Percentiles rank a stretch among this genome's conserved stretches.
Evolutionary conservation across 1,139 yeast species (phyloP).

Genomic region (Blastobotrys raffinosifermentans): DNA sequence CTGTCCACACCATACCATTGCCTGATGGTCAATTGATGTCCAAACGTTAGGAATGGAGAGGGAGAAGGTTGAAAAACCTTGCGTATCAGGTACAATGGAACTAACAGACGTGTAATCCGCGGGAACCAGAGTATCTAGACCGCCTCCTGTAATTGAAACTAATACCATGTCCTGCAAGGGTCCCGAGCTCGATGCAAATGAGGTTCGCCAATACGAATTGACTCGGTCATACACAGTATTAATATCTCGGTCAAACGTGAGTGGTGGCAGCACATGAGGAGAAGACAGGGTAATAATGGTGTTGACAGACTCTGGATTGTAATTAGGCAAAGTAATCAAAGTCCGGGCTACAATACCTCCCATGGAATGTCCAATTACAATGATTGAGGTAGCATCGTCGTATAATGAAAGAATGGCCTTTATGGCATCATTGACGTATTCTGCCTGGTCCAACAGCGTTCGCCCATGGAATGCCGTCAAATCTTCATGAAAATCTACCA

Average conservation of each 20-base stretch:
- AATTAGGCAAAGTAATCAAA: slow-evolving; percentile 73
- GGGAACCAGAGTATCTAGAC: slow-evolving; percentile 74
- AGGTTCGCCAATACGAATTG: slow-evolving; percentile 75
- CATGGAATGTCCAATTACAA: slow-evolving; percentile 90
- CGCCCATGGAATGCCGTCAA: slow-evolving; percentile 95
- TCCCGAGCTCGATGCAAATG: slow-evolving; percentile 37
- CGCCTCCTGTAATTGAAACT: slow-evolving; percentile 86
- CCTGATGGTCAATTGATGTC: slow-evolving; percentile 93
- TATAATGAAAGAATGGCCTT: slow-evolving; percentile 68
- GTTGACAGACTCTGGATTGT: slow-evolving; percentile 62
- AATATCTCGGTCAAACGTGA: slow-evolving; percentile 91
- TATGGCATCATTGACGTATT: slow-evolving; percentile 83
- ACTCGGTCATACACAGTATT: slow-evolving; percentile 65
- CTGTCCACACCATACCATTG: slow-evolving; percentile 96
- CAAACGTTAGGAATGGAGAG: slow-evolving; percentile 88
- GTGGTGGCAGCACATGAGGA: slow-evolving; percentile 91
- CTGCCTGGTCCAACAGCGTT: slow-evolving; percentile 90
- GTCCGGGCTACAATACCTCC: slow-evolving; percentile 91
- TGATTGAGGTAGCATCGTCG: slow-evolving; percentile 58
- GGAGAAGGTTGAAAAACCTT: slow-evolving; percentile 81
- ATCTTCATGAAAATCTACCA: slow-evolving; percentile 94
- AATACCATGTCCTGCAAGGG: slow-evolving; percentile 33
- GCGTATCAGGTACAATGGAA: slow-evolving; percentile 59
- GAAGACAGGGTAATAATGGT: slow-evolving; percentile 84
- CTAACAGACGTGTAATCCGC: slow-evolving; percentile 86